Conservation (phyloP, 257 asterid species). For the Scutellaria galericulata region DNA sequence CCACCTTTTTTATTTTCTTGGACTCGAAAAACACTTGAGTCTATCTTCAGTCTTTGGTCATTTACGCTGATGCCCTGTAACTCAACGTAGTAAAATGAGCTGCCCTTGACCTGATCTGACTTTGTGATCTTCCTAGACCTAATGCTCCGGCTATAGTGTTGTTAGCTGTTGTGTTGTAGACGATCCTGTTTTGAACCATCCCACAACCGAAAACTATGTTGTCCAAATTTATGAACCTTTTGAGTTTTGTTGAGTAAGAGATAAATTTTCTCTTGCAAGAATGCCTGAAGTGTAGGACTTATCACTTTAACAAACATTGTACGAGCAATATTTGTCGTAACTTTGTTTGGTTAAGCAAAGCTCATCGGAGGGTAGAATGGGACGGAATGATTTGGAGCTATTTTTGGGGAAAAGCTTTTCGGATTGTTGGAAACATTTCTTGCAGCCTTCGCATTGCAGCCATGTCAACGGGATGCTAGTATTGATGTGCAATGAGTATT, state of each 20-base stretch:
- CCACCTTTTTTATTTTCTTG: too few species aligned
- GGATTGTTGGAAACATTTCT: conserved; percentile 10
- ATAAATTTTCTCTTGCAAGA: not conserved
- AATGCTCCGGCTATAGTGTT: too few species aligned
- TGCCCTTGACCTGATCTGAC: too few species aligned
- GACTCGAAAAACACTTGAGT: too few species aligned
- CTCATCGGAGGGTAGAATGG: not conserved
- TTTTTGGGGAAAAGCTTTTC: not conserved
- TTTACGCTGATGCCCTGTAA: too few species aligned
- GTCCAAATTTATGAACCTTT: not conserved
- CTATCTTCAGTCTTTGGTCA: too few species aligned
- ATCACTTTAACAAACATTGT: not conserved
- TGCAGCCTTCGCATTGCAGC: not conserved
- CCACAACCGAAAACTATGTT: not conserved
- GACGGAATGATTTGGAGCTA: not conserved
- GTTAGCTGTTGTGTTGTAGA: too few species aligned
- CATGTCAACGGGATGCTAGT: not conserved
- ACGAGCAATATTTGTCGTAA: not conserved
- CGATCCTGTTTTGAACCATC: not conserved
- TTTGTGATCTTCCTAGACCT: too few species aligned
- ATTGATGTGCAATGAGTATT: not conserved
- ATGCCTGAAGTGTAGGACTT: not conserved
- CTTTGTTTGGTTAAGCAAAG: not conserved
- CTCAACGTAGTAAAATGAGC: too few species aligned
- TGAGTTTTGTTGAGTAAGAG: not conserved